Evolutionary conservation across 208 protist genomes (phyloP), one percentile per base, ranked within the genome.

Genomic region (Hexamita inflata): DNA sequence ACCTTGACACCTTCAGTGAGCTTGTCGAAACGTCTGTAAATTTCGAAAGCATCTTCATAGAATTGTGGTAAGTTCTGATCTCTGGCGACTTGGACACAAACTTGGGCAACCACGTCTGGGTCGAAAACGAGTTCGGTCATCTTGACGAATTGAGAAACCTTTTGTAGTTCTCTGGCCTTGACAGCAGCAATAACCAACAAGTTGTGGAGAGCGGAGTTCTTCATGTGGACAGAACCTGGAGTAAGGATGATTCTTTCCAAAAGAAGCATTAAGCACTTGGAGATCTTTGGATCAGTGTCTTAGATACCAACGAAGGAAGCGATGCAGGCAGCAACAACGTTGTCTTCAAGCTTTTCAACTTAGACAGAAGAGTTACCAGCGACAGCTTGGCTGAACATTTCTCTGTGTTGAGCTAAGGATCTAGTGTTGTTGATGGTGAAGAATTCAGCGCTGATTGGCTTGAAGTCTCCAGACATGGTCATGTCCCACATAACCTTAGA

Each of bases 161-260:
- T 86, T 83, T 7, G n/a, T 45, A 42, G 38, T 9, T 70, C 64
- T 32, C 38, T 40, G 13, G 92, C 92, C 74, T 96, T 95, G 80
- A 99, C 93, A 49, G 96, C 95, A 38, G 96, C 98, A 65, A 99
- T 87, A 79, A 99, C 97, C 35, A 99, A 88, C 49, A 99, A 87
- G 83, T 99, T 99, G 86, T 99, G 96, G 9, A 99, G 87, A 81
- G 94, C 97, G 61, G 88, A 86, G 87, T 98, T 98, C 58, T 90
- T 89, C 70, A 84, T 87, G 88, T 98, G 99, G 2, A 60, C 64
- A 26, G 66, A 58, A 0, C 34, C 34, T 7, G 53, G 53, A 42
- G 64, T 45, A 38, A 66, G 29, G 29, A 99, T 93, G 84, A 99
- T 97, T 86, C 97, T 95, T 82, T 99, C 96, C 0, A 99, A 86